A percentile compares a stretch with the other conserved stretches of the same genome.
Evolutionary conservation across 495 filamentous ascomycete species (phyloP).

Genomic region (Aspergillus sparsus): DNA sequence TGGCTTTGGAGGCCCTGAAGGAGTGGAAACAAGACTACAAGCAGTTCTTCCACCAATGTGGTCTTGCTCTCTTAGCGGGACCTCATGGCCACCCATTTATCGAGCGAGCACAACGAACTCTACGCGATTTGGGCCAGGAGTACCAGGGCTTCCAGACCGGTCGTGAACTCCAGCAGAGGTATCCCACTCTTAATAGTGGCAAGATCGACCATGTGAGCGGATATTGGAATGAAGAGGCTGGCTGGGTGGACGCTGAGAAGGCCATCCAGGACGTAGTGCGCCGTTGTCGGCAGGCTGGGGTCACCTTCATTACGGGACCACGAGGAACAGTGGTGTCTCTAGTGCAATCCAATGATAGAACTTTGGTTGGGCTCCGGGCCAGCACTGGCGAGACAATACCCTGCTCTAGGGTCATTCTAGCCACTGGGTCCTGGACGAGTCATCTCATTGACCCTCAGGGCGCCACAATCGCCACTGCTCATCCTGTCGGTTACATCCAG

Average conservation of each 20-base stretch:
- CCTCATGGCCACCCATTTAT: conserved; percentile 7
- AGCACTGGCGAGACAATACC: not conserved
- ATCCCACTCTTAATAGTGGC: conserved; percentile 46
- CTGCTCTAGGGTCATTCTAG: conserved; percentile 53
- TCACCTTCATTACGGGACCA: conserved; percentile 26
- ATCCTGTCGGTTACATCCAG: not conserved
- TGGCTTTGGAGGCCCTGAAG: conserved; percentile 14
- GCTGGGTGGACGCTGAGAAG: conserved; percentile 72
- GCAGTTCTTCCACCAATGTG: conserved; percentile 10
- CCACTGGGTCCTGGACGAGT: conserved; percentile 76
- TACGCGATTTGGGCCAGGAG: conserved; percentile 4
- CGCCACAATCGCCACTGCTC: not conserved
- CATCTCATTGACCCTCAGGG: conserved; percentile 58
- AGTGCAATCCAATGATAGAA: not conserved
- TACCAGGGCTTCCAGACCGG: not conserved
- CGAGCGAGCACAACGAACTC: not conserved
- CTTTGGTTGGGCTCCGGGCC: not conserved
- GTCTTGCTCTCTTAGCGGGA: conserved; percentile 4
- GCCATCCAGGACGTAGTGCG: conserved; percentile 58
- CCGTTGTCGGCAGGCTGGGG: conserved; percentile 22
- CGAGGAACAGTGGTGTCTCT: conserved; percentile 20
- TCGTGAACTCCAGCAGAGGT: not conserved
- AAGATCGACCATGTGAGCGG: conserved; percentile 45
- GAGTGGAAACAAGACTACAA: conserved; percentile 8
- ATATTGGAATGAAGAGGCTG: conserved; percentile 65